A percentile compares a stretch with the other conserved stretches of the same genome.
Conservation (phyloP, 2,329 filamentous ascomycete genomes). For the Fusarium poae region DNA sequence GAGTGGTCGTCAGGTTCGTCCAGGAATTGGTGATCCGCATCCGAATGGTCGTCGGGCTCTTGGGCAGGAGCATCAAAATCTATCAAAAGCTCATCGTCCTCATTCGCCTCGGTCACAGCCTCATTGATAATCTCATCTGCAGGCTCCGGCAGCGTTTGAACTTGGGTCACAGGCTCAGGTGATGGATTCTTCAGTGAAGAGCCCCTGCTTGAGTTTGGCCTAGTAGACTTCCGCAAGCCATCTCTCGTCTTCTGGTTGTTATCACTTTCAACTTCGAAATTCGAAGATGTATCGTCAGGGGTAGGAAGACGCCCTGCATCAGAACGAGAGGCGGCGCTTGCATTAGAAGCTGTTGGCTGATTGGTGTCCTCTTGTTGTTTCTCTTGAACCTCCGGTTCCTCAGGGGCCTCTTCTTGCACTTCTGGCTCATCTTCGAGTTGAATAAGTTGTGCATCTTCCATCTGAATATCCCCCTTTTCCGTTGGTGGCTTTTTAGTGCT, state of each 20-base stretch:
- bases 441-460: slow-evolving; percentile 25
- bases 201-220: slow-evolving; percentile 14
- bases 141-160: slow-evolving; percentile 16
- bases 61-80: slow-evolving; percentile 17
- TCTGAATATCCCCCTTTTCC: slow-evolving; percentile 30
- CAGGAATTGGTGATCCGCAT: slow-evolving; percentile 24
- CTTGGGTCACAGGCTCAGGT: slow-evolving; percentile 8
- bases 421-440: slow-evolving; percentile 24
- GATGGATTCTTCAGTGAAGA: slow-evolving; percentile 15
- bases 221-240: slow-evolving; percentile 25
- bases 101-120: slow-evolving; percentile 9
- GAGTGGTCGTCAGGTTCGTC: slow-evolving; percentile 15
- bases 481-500: neutral
- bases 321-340: slow-evolving; percentile 53
- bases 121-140: slow-evolving; percentile 39
- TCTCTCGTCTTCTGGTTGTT: slow-evolving; percentile 40
- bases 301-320: slow-evolving; percentile 63
- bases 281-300: slow-evolving; percentile 65
- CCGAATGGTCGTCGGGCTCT: slow-evolving; percentile 9
- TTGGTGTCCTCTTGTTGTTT: slow-evolving; percentile 26
- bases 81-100: slow-evolving; percentile 9
- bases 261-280: slow-evolving; percentile 46
- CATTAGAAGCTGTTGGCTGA: slow-evolving; percentile 46
- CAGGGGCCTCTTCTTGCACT: slow-evolving; percentile 1
- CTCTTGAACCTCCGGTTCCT: slow-evolving; percentile 25